Evolutionary conservation across 2,329 filamentous ascomycete species (phyloP).

Genomic region (Sphaceloma murrayae): DNA sequence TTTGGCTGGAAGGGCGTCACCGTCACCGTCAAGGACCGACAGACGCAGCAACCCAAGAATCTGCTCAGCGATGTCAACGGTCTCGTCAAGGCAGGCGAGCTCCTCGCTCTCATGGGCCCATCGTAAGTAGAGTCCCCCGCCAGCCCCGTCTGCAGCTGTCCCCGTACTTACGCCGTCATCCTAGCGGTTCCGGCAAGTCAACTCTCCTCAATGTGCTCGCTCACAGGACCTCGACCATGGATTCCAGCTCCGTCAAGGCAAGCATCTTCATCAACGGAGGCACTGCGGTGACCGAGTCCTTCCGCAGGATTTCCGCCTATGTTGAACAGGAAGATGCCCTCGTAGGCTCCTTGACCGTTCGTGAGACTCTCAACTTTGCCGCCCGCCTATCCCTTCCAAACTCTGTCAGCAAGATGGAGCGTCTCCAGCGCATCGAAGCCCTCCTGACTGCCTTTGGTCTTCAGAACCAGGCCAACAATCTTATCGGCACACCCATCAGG

Average conservation of each 20-base stretch:
- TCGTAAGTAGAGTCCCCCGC: slow-evolving; percentile 38
- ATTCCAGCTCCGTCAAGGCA: slow-evolving; percentile 45
- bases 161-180: slow-evolving; percentile 11
- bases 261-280: slow-evolving; percentile 55
- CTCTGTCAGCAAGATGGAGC: slow-evolving; percentile 47
- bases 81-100: slow-evolving; percentile 57
- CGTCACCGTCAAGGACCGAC: slow-evolving; percentile 63
- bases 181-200: slow-evolving; percentile 60
- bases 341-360: slow-evolving; percentile 69
- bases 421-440: slow-evolving; percentile 52
- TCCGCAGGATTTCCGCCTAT: slow-evolving; percentile 61
- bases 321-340: slow-evolving; percentile 85
- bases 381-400: slow-evolving; percentile 54
- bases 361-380: slow-evolving; percentile 70
- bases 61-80: slow-evolving; percentile 57
- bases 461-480: slow-evolving; percentile 54
- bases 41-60: slow-evolving; percentile 52
- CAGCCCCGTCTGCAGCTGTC: too few relatives aligned
- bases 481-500: slow-evolving; percentile 72
- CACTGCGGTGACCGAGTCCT: slow-evolving; percentile 42
- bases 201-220: slow-evolving; percentile 75
- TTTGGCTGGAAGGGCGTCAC: slow-evolving; percentile 59
- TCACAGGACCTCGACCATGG: slow-evolving; percentile 46
- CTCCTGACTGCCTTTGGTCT: slow-evolving; percentile 67
- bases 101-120: slow-evolving; percentile 75